Percentiles rank a stretch among this genome's conserved stretches.
Conservation (phyloP, 2,329 filamentous ascomycete species). For the Rhinocladiella similis region DNA sequence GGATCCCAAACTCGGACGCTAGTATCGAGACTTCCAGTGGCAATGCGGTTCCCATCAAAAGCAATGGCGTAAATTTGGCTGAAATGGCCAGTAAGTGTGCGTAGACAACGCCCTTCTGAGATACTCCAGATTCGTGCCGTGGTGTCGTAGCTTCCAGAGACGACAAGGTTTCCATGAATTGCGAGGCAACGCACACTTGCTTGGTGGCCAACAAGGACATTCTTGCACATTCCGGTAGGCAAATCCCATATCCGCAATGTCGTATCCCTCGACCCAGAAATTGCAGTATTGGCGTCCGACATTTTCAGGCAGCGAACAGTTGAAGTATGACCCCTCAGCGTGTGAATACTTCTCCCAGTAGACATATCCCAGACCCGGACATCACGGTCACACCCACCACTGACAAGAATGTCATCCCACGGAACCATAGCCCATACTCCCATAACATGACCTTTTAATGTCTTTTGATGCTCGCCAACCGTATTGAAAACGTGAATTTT, state of each 20-base stretch:
- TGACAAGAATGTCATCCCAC: conserved; percentile 92
- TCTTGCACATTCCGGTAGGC: conserved; percentile 79
- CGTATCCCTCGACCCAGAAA: conserved; percentile 93
- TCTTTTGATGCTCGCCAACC: conserved; percentile 82
- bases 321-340: conserved; percentile 89
- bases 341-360: conserved; percentile 78
- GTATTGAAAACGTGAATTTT: conserved; percentile 98
- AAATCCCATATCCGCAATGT: conserved; percentile 96
- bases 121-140: conserved; percentile 98
- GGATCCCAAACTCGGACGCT: conserved; percentile 98
- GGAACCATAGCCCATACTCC: conserved; percentile 99
- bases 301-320: conserved; percentile 97
- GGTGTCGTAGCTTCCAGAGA: conserved; percentile 98
- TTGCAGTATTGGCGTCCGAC: conserved; percentile 90
- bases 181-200: conserved; percentile 93
- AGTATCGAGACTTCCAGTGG: conserved; percentile 93
- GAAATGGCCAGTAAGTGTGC: conserved; percentile 90
- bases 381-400: conserved; percentile 93
- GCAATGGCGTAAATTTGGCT: conserved; percentile 99
- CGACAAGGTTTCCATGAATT: conserved; percentile 92
- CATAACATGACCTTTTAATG: conserved; percentile 94
- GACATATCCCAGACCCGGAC: conserved; percentile 96
- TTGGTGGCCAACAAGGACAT: conserved; percentile 90
- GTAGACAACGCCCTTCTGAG: conserved; percentile 86
- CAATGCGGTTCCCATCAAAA: conserved; percentile 90